phyloP scores from a whole-genome alignment of 805 yeast species.

The Pichia californica region DNA sequence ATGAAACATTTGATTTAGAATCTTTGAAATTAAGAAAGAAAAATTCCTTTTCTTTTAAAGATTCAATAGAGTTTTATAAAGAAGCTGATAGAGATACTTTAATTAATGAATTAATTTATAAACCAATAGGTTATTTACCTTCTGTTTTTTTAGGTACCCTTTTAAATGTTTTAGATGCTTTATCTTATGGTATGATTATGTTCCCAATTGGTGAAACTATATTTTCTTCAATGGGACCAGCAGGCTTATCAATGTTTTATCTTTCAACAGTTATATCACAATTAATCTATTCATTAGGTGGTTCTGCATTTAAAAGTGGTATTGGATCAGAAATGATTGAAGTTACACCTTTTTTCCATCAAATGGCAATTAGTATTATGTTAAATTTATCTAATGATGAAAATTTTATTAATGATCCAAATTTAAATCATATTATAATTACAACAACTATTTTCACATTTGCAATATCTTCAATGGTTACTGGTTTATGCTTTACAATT shows the following conservation, averaged over 20 bases:
- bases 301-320: conserved; percentile 84
- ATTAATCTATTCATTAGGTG: conserved; percentile 81
- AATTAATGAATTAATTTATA: conserved; percentile 22
- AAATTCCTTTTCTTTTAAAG: conserved; percentile 1
- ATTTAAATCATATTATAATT: conserved; percentile 6
- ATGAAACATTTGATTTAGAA: conserved; percentile 9
- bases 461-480: conserved; percentile 75
- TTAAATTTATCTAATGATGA: conserved; percentile 38
- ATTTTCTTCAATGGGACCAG: conserved; percentile 74
- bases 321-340: conserved; percentile 98
- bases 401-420: conserved; percentile 42
- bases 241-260: conserved; percentile 92
- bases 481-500: conserved; percentile 73
- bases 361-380: conserved; percentile 78
- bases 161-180: conserved; percentile 83
- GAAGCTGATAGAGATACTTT: conserved; percentile 20
- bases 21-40: conserved; percentile 4
- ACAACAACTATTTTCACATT: conserved; percentile 78
- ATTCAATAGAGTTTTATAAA: conserved; percentile 1
- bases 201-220: conserved; percentile 83
- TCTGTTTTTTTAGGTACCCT: conserved; percentile 81
- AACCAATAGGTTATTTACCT: conserved; percentile 53
- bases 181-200: conserved; percentile 96
- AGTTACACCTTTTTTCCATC: conserved; percentile 96
- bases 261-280: conserved; percentile 88